Percentiles rank a stretch among this genome's conserved stretches.
Evolutionary conservation across 352 stramenopile genomes (phyloP).

Genomic region (Globisporangium orthogonon): DNA sequence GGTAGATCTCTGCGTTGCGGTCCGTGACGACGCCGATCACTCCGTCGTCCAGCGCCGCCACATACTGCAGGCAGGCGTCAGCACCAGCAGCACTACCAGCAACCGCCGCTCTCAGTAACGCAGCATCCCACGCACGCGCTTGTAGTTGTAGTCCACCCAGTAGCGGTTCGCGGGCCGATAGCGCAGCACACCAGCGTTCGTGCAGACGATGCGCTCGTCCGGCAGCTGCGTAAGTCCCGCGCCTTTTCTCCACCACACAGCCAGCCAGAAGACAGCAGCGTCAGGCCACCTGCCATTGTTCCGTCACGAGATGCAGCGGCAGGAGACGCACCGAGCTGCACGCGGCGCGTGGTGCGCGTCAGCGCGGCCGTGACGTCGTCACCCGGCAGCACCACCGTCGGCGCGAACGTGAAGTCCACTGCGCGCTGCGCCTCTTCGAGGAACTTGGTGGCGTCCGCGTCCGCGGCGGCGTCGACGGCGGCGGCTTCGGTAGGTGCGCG

Average conservation of each 20-base stretch:
- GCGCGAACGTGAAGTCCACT: slow-evolving; percentile 76
- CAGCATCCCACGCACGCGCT: slow-evolving; percentile 39
- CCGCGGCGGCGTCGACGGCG: slow-evolving; percentile 28
- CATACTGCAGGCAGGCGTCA: slow-evolving; percentile 41
- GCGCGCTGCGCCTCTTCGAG: slow-evolving; percentile 67
- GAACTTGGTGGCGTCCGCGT: slow-evolving; percentile 32
- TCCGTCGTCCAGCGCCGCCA: slow-evolving; percentile 75
- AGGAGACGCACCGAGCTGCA: slow-evolving; percentile 51
- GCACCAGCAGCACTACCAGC: too few species aligned
- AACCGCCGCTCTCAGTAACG: too few species aligned
- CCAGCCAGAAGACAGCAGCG: too few species aligned
- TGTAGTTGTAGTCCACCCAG: slow-evolving; percentile 88
- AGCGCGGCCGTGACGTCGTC: slow-evolving; percentile 77
- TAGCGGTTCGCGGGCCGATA: slow-evolving; percentile 86
- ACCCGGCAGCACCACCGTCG: slow-evolving; percentile 59
- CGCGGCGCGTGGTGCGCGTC: slow-evolving; percentile 58
- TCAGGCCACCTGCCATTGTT: too few species aligned
- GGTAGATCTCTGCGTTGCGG: slow-evolving; percentile 91
- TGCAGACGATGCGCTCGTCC: slow-evolving; percentile 62
- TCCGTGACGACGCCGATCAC: slow-evolving; percentile 95
- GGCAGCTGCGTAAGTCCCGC: slow-evolving; percentile 51
- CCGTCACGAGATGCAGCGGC: slow-evolving; percentile 4
- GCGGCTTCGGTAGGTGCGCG: slow-evolving; percentile 26
- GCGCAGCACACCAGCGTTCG: slow-evolving; percentile 77
- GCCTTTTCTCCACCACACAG: slow-evolving; percentile 19